Percentiles rank a stretch among this genome's conserved stretches.
Conservation (phyloP, 441 rosid species). For the Euphorbia celastroides region DNA sequence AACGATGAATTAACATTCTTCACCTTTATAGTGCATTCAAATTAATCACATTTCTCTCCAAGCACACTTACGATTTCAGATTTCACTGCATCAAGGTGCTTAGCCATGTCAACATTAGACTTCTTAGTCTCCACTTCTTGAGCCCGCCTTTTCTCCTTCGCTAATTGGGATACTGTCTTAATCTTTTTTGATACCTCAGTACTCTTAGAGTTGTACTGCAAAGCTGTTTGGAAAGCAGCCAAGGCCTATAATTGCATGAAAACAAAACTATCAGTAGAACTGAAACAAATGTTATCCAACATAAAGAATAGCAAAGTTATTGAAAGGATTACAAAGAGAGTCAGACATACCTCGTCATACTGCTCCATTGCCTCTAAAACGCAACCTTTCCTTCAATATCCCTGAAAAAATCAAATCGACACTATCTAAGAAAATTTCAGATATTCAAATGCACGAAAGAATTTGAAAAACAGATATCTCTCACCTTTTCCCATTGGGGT, state of each 20-base stretch:
- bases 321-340: conserved; percentile 5
- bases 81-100: conserved; percentile 64
- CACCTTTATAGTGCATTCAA: not conserved
- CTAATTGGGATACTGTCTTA: conserved; percentile 68
- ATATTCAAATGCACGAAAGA: not conserved
- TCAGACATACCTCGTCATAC: conserved; percentile 64
- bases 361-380: conserved; percentile 92
- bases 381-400: conserved; percentile 93
- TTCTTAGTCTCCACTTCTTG: conserved; percentile 78
- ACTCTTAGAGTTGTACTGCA: conserved; percentile 73
- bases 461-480: not conserved
- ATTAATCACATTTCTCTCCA: not conserved
- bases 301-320: conserved; percentile 3
- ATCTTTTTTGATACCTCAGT: conserved; percentile 83
- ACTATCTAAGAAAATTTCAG: conserved; percentile 9
- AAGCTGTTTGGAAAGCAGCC: conserved; percentile 67
- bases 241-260: conserved; percentile 47
- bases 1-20: conserved; percentile 16
- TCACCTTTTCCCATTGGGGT: conserved; percentile 93
- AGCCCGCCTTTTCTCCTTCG: conserved; percentile 73
- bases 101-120: conserved; percentile 68
- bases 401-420: conserved; percentile 41
- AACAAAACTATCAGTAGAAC: conserved; percentile 13
- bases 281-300: not conserved
- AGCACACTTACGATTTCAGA: conserved; percentile 62